Evolutionary conservation across 2,329 filamentous ascomycete species (phyloP), one percentile per base, ranked within the genome.

Genomic region (Periconia digitata): DNA sequence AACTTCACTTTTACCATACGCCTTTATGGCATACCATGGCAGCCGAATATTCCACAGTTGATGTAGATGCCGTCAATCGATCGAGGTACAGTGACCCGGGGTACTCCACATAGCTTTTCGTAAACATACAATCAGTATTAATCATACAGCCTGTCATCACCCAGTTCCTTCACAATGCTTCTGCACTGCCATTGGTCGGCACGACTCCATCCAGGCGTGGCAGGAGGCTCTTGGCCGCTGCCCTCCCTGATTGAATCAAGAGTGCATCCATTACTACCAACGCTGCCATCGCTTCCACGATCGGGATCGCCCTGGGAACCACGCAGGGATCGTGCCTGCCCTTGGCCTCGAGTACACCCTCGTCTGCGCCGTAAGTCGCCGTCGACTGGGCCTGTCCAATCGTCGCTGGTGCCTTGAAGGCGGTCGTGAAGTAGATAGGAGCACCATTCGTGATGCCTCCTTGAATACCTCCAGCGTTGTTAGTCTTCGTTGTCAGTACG

Each of bases 401-500:
- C 3, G 94, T 97, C 23, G 92, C 92, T 2, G 92, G 85, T 8
- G 92, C 89, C 80, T 97, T 97, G 84, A 97, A 97, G 15, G 84
- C 92, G 5, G 96, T 86, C 43, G 88, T 85, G 83, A 97, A 97
- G 80, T 94, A 97, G 75, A 97, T 90, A 50, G 86, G 87, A 32
- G 90, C 89, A 49, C 92, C 94, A 72, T 97, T 97, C 43, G 88
- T 87, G 73, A 97, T 97, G 44, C 92, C 92, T 37, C 92, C 94
- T 76, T 97, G 92, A 60, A 97, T 90, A 55, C 92, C 94, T 12
- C 92, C 92, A 2, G 87, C 92, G 78, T 96, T 91, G 78, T 97
- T 97, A 21, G 92, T 96, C 77, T 87, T 89, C 47, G 92, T 96
- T 8, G 85, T 86, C 44, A 96, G 81, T 79, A 81, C 16, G 87